Percentiles rank a stretch among this genome's conserved stretches.
Conservation (phyloP, 352 stramenopile genomes). For the Hyaloperonospora arabidopsidis region DNA sequence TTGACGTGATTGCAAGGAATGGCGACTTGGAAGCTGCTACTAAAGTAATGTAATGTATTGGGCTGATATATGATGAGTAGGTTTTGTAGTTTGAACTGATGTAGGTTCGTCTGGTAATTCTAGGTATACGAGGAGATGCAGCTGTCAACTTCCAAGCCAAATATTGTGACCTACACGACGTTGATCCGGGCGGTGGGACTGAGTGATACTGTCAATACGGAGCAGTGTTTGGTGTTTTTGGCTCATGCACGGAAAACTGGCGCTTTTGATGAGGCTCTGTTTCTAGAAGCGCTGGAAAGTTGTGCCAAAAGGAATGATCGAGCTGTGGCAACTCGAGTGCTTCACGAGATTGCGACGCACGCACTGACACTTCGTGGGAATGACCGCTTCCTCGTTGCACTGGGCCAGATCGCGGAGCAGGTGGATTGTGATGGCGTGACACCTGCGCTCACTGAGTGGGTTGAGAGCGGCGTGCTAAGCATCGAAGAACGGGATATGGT, state of each 20-base stretch:
- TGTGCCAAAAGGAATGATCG: constrained; percentile 41
- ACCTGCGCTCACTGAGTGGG: constrained; percentile 35
- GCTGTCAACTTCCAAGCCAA: constrained; percentile 46
- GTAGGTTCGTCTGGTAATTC: background rate
- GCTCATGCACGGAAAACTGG: constrained; percentile 37
- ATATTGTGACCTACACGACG: constrained; percentile 74
- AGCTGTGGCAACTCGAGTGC: constrained; percentile 23
- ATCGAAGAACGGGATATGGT: constrained; percentile 28
- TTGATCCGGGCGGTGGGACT: constrained; percentile 45
- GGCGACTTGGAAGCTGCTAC: constrained; percentile 42
- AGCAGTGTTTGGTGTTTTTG: constrained; percentile 43
- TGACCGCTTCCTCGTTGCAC: constrained; percentile 36
- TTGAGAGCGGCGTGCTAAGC: constrained; percentile 26
- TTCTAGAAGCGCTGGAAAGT: constrained; percentile 47
- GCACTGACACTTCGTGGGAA: constrained; percentile 36
- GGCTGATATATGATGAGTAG: constrained; percentile 1
- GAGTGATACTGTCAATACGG: constrained; percentile 26
- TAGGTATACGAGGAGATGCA: constrained; percentile 64
- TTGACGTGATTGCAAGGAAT: constrained; percentile 55
- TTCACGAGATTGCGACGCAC: constrained; percentile 29
- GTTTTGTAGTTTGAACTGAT: background rate
- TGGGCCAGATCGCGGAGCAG: constrained; percentile 33
- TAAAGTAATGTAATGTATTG: constrained; percentile 19
- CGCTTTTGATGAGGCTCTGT: constrained; percentile 57
- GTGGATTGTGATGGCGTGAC: constrained; percentile 24